phyloP scores from a whole-genome alignment of 257 asterid species.

The Osmanthus fragrans region DNA sequence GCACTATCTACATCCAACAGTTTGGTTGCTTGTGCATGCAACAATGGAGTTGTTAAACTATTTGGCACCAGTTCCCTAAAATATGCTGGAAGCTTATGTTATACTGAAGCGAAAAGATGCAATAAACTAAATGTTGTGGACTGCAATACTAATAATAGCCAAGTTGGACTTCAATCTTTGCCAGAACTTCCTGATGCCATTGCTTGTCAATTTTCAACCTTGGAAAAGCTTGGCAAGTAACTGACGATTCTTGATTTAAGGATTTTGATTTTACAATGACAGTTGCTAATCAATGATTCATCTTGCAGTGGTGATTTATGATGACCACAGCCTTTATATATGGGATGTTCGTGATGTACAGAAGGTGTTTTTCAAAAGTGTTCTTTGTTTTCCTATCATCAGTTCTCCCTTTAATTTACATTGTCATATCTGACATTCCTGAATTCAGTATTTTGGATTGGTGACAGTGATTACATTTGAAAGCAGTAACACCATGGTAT shows the following conservation, averaged over 20 bases:
- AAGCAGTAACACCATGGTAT: conserved; percentile 45
- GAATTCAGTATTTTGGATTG: conserved; percentile 26
- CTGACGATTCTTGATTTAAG: conserved; percentile 18
- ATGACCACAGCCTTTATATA: conserved; percentile 58
- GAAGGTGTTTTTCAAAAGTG: conserved; percentile 37
- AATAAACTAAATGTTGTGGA: conserved; percentile 34
- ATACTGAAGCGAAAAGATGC: conserved; percentile 44
- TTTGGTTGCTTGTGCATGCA: conserved; percentile 77
- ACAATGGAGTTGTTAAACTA: conserved; percentile 61
- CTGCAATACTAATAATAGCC: conserved; percentile 22
- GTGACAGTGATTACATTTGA: conserved; percentile 32
- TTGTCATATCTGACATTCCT: conserved; percentile 12
- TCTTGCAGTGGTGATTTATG: conserved; percentile 68
- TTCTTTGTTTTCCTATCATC: conserved; percentile 5
- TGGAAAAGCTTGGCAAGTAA: conserved; percentile 62
- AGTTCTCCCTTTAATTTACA: background rate
- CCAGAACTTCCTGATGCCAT: conserved; percentile 60
- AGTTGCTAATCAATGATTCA: conserved; percentile 28
- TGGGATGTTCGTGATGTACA: conserved; percentile 55
- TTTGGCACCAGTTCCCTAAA: conserved; percentile 40
- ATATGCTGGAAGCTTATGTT: conserved; percentile 54
- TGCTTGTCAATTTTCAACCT: conserved; percentile 72
- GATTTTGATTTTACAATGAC: conserved; percentile 18
- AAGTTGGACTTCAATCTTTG: conserved; percentile 29
- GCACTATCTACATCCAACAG: conserved; percentile 57